Conservation (phyloP, 1,284 basidiomycete genomes). For the Exobasidium rhododendri region DNA sequence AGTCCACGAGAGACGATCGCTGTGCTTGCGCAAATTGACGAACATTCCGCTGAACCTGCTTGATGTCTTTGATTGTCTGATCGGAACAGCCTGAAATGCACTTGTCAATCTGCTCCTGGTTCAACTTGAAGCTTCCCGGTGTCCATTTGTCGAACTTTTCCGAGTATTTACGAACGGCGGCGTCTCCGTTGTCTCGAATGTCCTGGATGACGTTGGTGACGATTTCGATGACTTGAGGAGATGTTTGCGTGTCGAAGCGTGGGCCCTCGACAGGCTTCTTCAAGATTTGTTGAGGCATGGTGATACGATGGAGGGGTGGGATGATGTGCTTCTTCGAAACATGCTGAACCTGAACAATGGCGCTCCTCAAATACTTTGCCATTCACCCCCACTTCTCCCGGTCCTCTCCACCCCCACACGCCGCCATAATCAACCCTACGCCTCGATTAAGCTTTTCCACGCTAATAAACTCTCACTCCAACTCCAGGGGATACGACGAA, state of each 20-base stretch:
- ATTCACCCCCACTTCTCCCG: too few relatives aligned
- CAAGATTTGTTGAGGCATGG: neutral
- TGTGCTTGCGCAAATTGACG: constrained; percentile 29
- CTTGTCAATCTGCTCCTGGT: constrained; percentile 20
- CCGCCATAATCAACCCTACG: too few relatives aligned
- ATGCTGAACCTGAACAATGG: too few relatives aligned
- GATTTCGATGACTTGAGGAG: neutral
- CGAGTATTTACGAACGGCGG: constrained; percentile 9
- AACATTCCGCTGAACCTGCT: constrained; percentile 32
- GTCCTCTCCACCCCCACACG: too few relatives aligned
- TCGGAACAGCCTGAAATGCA: constrained; percentile 26
- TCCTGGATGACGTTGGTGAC: constrained; percentile 7
- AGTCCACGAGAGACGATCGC: constrained; percentile 24
- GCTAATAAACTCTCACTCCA: too few relatives aligned
- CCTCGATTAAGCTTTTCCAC: too few relatives aligned
- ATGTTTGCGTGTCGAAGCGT: neutral
- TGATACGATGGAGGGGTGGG: too few relatives aligned
- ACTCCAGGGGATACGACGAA: too few relatives aligned
- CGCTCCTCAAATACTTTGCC: too few relatives aligned
- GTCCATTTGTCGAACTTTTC: constrained; percentile 10
- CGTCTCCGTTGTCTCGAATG: neutral
- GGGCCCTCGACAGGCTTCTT: neutral
- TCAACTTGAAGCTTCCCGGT: constrained; percentile 11
- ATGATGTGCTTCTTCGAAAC: too few relatives aligned
- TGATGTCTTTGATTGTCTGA: constrained; percentile 33